Evolutionary conservation across 768 basidiomycete species (phyloP).

Genomic region (Leccinellum albellum): DNA sequence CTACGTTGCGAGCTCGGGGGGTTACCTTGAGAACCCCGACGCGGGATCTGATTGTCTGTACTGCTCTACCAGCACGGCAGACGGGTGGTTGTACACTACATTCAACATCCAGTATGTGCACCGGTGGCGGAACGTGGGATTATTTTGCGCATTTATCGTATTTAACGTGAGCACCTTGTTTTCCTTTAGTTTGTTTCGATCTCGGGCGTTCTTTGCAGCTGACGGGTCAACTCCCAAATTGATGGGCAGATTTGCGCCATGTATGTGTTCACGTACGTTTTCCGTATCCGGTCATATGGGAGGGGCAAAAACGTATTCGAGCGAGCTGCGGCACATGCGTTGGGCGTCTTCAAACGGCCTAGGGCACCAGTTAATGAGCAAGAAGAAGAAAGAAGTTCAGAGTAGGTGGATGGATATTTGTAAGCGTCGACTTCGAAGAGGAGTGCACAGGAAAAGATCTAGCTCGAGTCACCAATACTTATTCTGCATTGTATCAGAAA

Average conservation of each 20-base stretch:
- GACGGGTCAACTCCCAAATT: not conserved
- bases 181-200: not conserved
- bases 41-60: constrained; percentile 41
- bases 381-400: not conserved
- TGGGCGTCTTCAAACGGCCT: not conserved
- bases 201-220: not conserved
- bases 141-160: constrained; percentile 40
- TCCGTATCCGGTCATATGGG: constrained; percentile 41
- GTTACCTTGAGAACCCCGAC: constrained; percentile 44
- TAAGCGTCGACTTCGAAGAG: not conserved
- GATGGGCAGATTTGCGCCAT: constrained; percentile 42
- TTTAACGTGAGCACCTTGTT: constrained; percentile 41
- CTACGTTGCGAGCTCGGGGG: constrained; percentile 41
- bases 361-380: not conserved
- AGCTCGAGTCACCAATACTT: not conserved
- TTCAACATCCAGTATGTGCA: constrained; percentile 63
- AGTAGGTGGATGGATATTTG: not conserved
- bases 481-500: not conserved
- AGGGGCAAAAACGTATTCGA: not conserved
- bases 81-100: constrained; percentile 39
- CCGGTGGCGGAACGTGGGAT: constrained; percentile 46
- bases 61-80: constrained; percentile 57
- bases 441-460: no score
- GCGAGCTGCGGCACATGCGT: not conserved
- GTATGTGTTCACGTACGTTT: constrained; percentile 54